Evolutionary conservation across 768 basidiomycete genomes (phyloP).

Genomic region (Lanmaoa rubissima): DNA sequence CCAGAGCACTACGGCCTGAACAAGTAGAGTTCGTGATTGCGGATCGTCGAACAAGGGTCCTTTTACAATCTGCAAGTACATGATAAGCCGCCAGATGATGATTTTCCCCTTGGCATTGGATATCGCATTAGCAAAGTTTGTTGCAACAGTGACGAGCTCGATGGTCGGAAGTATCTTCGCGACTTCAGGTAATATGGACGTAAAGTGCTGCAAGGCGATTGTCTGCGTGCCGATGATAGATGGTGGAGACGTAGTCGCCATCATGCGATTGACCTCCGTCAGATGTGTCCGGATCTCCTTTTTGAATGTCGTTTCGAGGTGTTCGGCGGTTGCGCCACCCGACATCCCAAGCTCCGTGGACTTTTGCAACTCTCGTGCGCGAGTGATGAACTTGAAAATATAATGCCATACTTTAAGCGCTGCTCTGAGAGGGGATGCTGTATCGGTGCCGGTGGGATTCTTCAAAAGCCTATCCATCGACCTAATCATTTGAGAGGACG

Average conservation of each 20-base stretch:
- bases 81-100: slow-evolving; percentile 89
- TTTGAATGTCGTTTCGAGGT: slow-evolving; percentile 82
- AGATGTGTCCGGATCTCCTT: slow-evolving; percentile 78
- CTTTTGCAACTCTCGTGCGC: slow-evolving; percentile 88
- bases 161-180: slow-evolving; percentile 74
- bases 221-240: slow-evolving; percentile 97
- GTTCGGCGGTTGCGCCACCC: slow-evolving; percentile 79
- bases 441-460: slow-evolving; percentile 68
- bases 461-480: slow-evolving; percentile 83
- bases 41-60: slow-evolving; percentile 84
- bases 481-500: slow-evolving; percentile 80
- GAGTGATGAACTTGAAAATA: slow-evolving; percentile 90
- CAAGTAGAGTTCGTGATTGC: slow-evolving; percentile 72
- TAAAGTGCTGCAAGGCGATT: slow-evolving; percentile 90
- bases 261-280: slow-evolving; percentile 81
- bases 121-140: slow-evolving; percentile 84
- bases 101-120: slow-evolving; percentile 80
- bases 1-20: slow-evolving; percentile 89
- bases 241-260: slow-evolving; percentile 73
- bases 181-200: slow-evolving; percentile 86
- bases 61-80: slow-evolving; percentile 90
- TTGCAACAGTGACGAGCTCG: slow-evolving; percentile 84
- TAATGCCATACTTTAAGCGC: slow-evolving; percentile 97
- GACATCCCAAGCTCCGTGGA: slow-evolving; percentile 75
- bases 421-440: slow-evolving; percentile 76